Evolutionary conservation across 768 basidiomycete genomes (phyloP).

Genomic region (Boletus sp.): DNA sequence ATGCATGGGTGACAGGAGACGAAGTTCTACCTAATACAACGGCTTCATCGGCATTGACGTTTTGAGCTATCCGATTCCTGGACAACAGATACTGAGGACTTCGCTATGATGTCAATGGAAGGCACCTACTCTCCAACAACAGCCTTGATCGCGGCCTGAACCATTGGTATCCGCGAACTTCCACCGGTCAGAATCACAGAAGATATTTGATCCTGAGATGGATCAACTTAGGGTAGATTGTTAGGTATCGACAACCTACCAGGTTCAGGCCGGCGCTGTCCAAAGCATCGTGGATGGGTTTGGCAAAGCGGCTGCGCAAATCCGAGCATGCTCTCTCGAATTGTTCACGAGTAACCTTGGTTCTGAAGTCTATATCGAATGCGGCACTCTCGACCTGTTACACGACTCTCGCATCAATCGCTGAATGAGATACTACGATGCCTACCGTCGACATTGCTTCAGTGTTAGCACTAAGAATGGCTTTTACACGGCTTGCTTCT

Average conservation of each 20-base stretch:
- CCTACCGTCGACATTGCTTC: slow-evolving; percentile 73
- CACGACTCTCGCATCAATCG: not conserved
- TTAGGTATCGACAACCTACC: slow-evolving; percentile 38
- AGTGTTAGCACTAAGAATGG: slow-evolving; percentile 88
- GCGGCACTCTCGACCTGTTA: slow-evolving; percentile 80
- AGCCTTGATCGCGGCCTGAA: slow-evolving; percentile 76
- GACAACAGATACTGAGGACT: not conserved
- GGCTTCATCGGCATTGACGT: slow-evolving; percentile 96
- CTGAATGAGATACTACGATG: not conserved
- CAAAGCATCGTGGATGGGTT: slow-evolving; percentile 76
- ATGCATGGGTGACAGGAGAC: not conserved
- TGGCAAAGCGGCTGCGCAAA: slow-evolving; percentile 57
- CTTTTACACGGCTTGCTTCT: slow-evolving; percentile 88
- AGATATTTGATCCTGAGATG: slow-evolving; percentile 66
- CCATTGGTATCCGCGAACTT: slow-evolving; percentile 85
- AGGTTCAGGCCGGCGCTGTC: slow-evolving; percentile 61
- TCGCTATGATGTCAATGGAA: not conserved
- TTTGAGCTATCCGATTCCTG: slow-evolving; percentile 84
- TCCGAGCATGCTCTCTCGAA: slow-evolving; percentile 77
- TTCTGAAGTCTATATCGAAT: slow-evolving; percentile 87
- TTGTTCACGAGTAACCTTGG: slow-evolving; percentile 70
- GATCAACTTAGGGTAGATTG: not conserved
- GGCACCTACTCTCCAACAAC: slow-evolving; percentile 73
- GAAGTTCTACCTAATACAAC: slow-evolving; percentile 69
- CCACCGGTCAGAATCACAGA: slow-evolving; percentile 96